These are phyloP conservation scores for Apophysomyces variabilis DNA, from an alignment of 371 early-diverging fungal genomes.

Conservation along the genomic window DNA sequence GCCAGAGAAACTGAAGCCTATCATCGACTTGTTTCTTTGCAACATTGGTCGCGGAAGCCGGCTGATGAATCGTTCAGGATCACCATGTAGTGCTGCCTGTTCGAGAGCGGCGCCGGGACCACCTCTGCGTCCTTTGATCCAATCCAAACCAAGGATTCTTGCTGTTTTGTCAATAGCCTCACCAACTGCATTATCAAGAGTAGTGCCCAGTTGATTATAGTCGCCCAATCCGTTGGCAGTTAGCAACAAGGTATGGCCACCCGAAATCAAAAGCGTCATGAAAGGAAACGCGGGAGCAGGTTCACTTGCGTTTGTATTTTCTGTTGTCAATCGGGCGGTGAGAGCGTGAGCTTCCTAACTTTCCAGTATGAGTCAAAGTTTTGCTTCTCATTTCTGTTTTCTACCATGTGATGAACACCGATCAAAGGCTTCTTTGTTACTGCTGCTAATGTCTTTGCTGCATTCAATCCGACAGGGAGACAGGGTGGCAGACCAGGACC, in stretches of 20 bases:
- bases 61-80: conserved; percentile 50
- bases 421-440: conserved; percentile 71
- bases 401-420: conserved; percentile 88
- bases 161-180: conserved; percentile 87
- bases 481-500: conserved; percentile 84
- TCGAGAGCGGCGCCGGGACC: conserved; percentile 84
- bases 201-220: conserved; percentile 70
- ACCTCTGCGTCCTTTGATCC: conserved; percentile 69
- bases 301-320: conserved; percentile 6
- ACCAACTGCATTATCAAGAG: conserved; percentile 82
- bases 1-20: conserved; percentile 82
- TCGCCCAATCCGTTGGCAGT: conserved; percentile 67
- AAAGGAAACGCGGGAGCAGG: conserved; percentile 72
- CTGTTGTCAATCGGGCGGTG: conserved; percentile 62
- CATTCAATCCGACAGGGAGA: conserved; percentile 78
- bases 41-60: conserved; percentile 72
- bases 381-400: conserved; percentile 1
- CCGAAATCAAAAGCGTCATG: conserved; percentile 77
- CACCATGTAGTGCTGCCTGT: conserved; percentile 60
- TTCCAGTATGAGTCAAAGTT: conserved; percentile 1
- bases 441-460: conserved; percentile 81
- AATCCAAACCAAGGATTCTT: conserved; percentile 66
- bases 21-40: conserved; percentile 55
- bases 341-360: conserved; percentile 75
- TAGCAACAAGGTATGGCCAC: conserved; percentile 81